phyloP scores from a whole-genome alignment of 2,329 filamentous ascomycete species.

The Teratosphaeria zuluensis region DNA sequence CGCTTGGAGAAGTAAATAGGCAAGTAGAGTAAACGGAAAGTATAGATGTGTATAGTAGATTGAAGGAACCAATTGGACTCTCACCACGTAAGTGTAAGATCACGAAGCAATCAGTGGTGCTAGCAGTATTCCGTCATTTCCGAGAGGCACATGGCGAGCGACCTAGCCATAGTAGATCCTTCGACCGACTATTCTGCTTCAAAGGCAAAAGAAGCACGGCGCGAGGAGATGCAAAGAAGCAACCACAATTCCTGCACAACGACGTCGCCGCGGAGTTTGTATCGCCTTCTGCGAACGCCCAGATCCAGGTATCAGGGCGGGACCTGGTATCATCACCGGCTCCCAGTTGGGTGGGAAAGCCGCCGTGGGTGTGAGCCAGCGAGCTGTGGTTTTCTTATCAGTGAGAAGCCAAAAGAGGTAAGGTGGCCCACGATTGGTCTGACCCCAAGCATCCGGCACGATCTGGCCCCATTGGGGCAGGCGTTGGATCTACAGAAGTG shows the following conservation, averaged over 20 bases:
- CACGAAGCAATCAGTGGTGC: not conserved
- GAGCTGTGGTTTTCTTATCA: slow-evolving; percentile 1
- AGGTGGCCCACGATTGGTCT: not conserved
- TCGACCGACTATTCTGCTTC: not conserved
- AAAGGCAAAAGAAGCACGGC: not conserved
- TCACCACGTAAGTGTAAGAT: not conserved
- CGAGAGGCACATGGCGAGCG: not conserved
- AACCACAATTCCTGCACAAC: not conserved
- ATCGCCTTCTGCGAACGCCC: not conserved
- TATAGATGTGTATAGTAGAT: not conserved
- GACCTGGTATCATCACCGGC: not conserved
- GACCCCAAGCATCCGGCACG: not conserved
- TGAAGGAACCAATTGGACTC: not conserved
- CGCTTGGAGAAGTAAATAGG: not conserved
- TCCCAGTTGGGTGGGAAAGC: not conserved
- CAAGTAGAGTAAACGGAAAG: not conserved
- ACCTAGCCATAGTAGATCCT: not conserved
- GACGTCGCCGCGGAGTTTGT: not conserved
- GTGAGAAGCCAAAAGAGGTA: not conserved
- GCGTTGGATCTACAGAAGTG: not conserved
- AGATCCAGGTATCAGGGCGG: not conserved
- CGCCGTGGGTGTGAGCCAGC: not conserved
- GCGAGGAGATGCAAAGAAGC: not conserved
- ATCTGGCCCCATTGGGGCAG: not conserved
- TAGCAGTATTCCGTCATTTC: not conserved